Evolutionary conservation across 352 stramenopile species (phyloP), one percentile per base, ranked within the genome.

Genomic region (Globisporangium cylindrosporum): DNA sequence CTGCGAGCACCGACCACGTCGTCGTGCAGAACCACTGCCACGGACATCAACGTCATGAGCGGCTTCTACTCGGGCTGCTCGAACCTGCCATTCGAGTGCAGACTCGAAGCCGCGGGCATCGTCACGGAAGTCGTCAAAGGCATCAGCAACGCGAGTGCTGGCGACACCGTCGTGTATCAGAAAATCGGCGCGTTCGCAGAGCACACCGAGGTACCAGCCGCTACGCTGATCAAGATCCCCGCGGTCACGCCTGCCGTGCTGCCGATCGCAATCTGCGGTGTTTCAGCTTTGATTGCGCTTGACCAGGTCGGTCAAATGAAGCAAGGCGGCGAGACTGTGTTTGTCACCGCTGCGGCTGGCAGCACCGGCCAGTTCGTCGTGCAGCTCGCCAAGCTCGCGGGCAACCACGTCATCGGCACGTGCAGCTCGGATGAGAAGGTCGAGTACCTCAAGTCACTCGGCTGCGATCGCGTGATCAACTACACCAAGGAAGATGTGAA

Each of bases 401-500:
- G 85, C 48, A 91, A 91, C 75, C 76, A 90, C 64, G 84, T 93
- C 24, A 93, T 96, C 65, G 80, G 82, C 62, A 94, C 84, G 22
- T 87, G 86, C 67, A 95, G 87, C 74, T 94, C 83, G 59, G 76
- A 87, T 8, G 91, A 93, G 48, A 97, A 97, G 75, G 89, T 78
- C 22, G 86, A 87, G 22, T 82, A 94, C 63, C 78, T 97, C 61
- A 78, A 79, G 63, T 77, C 69, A 27, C 73, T 91, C 20, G 89
- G 84, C 59, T 83, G 73, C 22, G 76, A 89, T 25, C 85, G 90
- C 48, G 77, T 94, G 68, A 90, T 97, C 55, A 91, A 96, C 71
- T 97, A 97, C 77, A 92, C 76, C 18, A 81, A 94, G 25, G 25
- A 91, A 51, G 78, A 78, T 32, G 65, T 90, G 24, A 70, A 59